A percentile compares a stretch with the other conserved stretches of the same genome.
Evolutionary conservation across 2,329 filamentous ascomycete species (phyloP).

Genomic region (Calycina herbarum): DNA sequence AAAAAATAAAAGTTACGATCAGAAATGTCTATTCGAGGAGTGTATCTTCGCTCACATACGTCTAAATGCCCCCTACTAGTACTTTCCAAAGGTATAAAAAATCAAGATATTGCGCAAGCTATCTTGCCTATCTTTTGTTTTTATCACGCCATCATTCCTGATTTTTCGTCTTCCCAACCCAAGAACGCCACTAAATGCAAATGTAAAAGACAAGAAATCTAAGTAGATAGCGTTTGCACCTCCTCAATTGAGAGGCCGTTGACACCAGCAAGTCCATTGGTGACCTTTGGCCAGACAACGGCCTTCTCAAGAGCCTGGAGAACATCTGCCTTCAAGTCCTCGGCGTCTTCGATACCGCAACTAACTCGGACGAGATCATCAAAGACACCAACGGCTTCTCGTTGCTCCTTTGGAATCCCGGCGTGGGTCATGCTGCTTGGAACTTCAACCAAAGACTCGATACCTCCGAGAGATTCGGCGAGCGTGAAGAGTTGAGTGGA

Average conservation of each 20-base stretch:
- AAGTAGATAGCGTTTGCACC: background rate
- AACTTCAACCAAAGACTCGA: constrained; percentile 89
- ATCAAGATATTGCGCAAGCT: no score
- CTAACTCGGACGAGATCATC: constrained; percentile 92
- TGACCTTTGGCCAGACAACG: constrained; percentile 45
- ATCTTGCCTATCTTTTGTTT: background rate
- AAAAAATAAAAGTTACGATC: no score
- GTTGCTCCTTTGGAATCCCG: constrained; percentile 85
- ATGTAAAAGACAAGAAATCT: constrained; percentile 2
- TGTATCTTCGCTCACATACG: no score
- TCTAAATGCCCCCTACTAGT: no score
- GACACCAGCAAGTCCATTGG: constrained; percentile 31
- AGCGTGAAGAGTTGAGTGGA: constrained; percentile 86
- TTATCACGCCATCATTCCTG: background rate
- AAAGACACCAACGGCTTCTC: constrained; percentile 90
- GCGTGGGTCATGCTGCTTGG: constrained; percentile 97
- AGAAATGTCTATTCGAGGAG: no score
- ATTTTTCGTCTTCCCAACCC: background rate
- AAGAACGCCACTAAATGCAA: constrained; percentile 13
- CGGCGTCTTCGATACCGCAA: constrained; percentile 89
- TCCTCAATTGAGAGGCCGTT: background rate
- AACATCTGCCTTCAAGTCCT: constrained; percentile 80
- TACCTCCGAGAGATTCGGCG: constrained; percentile 87
- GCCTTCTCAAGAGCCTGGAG: constrained; percentile 80
- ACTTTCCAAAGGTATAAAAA: no score